A percentile compares a stretch with the other conserved stretches of the same genome.
Evolutionary conservation across 2,329 filamentous ascomycete species (phyloP).

Genomic region (Fusarium virguliforme): DNA sequence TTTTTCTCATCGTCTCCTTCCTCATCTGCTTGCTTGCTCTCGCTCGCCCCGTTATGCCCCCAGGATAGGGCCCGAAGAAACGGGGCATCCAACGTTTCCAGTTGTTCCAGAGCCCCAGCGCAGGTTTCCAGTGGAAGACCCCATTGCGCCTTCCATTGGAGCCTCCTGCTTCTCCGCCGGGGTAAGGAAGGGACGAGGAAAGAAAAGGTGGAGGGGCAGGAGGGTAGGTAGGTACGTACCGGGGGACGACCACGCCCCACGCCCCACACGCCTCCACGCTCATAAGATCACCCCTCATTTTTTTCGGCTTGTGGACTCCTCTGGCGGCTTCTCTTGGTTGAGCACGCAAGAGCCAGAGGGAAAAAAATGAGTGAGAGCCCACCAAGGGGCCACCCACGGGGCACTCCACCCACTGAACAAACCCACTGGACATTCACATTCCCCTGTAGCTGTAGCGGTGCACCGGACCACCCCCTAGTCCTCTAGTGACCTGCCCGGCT

Average conservation of each 20-base stretch:
- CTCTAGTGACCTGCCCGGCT: conserved; percentile 41
- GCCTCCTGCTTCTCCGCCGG: conserved; percentile 52
- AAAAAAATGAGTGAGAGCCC: conserved; percentile 25
- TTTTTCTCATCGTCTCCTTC: background rate
- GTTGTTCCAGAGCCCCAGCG: conserved; percentile 43
- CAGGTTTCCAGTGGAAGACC: conserved; percentile 17
- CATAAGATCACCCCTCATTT: conserved; percentile 25
- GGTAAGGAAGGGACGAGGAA: conserved; percentile 40
- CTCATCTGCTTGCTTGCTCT: conserved; percentile 15
- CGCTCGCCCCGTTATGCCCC: conserved; percentile 43
- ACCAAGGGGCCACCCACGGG: conserved; percentile 40
- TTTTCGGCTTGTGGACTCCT: conserved; percentile 20
- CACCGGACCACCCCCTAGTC: conserved; percentile 32
- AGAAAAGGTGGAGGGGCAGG: conserved; percentile 46
- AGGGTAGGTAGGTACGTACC: conserved; percentile 35
- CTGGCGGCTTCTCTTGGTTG: background rate
- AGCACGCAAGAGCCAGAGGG: background rate
- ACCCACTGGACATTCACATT: conserved; percentile 29
- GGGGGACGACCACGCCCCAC: conserved; percentile 37
- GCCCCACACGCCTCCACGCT: conserved; percentile 23
- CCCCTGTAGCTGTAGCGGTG: conserved; percentile 40
- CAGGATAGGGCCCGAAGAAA: conserved; percentile 47
- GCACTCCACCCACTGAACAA: conserved; percentile 27
- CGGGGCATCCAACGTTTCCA: conserved; percentile 36
- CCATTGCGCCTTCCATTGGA: conserved; percentile 44